Percentiles rank a stretch among this genome's conserved stretches.
phyloP scores from a whole-genome alignment of 1,284 basidiomycete genomes.

The Irpex lacteus region DNA sequence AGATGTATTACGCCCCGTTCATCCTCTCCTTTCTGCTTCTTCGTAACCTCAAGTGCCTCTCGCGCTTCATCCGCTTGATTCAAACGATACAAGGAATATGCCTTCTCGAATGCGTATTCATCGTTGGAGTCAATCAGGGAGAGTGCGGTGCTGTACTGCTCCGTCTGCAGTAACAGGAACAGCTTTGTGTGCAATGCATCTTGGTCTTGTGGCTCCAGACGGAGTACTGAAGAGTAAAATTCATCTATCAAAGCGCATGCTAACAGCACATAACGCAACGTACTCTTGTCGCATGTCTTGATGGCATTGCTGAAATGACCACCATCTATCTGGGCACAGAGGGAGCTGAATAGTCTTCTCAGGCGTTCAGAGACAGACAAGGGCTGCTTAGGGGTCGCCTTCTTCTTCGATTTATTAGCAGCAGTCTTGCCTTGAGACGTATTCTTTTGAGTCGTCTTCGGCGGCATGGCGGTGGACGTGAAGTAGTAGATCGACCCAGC shows the following conservation, averaged over 20 bases:
- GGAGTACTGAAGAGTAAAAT: conserved; percentile 53
- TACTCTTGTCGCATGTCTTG: conserved; percentile 88
- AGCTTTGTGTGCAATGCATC: conserved; percentile 80
- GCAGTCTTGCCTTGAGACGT: conserved; percentile 1
- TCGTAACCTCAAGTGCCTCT: conserved; percentile 49
- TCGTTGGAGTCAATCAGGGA: conserved; percentile 42
- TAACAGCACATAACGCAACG: conserved; percentile 26
- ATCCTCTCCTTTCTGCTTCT: conserved; percentile 40
- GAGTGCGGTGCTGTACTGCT: conserved; percentile 66
- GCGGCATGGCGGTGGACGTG: conserved; percentile 11
- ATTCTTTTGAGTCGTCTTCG: conserved; percentile 4
- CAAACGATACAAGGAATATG: conserved; percentile 80
- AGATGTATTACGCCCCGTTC: conserved; percentile 73
- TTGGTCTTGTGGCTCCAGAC: conserved; percentile 60
- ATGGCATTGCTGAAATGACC: conserved; percentile 78
- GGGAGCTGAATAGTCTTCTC: conserved; percentile 71
- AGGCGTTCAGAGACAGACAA: conserved; percentile 56
- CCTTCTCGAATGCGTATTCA: conserved; percentile 62
- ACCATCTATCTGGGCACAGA: conserved; percentile 83
- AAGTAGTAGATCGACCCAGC: neutral
- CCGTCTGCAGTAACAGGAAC: conserved; percentile 81
- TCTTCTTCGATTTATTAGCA: conserved; percentile 13
- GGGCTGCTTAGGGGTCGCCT: conserved; percentile 42
- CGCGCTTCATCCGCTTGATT: conserved; percentile 70
- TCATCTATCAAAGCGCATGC: neutral